Conservation (phyloP, 257 asterid species). For the Petunia axillaris region DNA sequence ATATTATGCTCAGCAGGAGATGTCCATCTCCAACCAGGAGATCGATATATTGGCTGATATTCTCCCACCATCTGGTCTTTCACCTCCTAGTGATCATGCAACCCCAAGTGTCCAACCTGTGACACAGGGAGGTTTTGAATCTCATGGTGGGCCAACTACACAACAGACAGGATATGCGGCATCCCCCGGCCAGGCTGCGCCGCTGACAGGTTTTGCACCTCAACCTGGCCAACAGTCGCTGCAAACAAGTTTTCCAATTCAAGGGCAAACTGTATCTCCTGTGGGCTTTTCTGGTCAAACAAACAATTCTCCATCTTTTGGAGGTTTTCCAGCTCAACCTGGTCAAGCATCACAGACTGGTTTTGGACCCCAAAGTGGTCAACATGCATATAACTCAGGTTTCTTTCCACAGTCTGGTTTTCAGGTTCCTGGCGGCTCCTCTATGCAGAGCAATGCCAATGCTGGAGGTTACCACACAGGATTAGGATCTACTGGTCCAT, state of each 20-base stretch:
- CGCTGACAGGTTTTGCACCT: conserved; percentile 44
- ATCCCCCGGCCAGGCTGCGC: conserved; percentile 44
- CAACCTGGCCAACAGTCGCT: conserved; percentile 57
- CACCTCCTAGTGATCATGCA: conserved; percentile 42
- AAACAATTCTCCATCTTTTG: conserved; percentile 30
- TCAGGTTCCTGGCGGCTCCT: conserved; percentile 36
- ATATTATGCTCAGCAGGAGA: conserved; percentile 51
- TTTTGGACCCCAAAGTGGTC: conserved; percentile 54
- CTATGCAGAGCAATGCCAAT: conserved; percentile 44
- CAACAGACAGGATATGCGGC: conserved; percentile 30
- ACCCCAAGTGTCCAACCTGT: conserved; percentile 34
- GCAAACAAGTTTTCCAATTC: conserved; percentile 49
- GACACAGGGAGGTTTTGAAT: conserved; percentile 32
- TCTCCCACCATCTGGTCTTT: conserved; percentile 76
- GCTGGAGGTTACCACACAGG: conserved; percentile 60
- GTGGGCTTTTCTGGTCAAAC: conserved; percentile 34
- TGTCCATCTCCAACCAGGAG: conserved; percentile 50
- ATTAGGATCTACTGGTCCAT: conserved; percentile 42
- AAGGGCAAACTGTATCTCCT: conserved; percentile 44
- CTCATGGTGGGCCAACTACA: conserved; percentile 38
- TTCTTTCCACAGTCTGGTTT: conserved; percentile 40
- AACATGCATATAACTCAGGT: conserved; percentile 43
- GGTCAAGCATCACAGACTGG: conserved; percentile 57
- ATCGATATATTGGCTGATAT: conserved; percentile 92
- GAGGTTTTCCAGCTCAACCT: conserved; percentile 54